These are phyloP conservation scores for Coniochaeta sp. DNA, from an alignment of 2,329 filamentous ascomycete genomes.

Conservation along the genomic window DNA sequence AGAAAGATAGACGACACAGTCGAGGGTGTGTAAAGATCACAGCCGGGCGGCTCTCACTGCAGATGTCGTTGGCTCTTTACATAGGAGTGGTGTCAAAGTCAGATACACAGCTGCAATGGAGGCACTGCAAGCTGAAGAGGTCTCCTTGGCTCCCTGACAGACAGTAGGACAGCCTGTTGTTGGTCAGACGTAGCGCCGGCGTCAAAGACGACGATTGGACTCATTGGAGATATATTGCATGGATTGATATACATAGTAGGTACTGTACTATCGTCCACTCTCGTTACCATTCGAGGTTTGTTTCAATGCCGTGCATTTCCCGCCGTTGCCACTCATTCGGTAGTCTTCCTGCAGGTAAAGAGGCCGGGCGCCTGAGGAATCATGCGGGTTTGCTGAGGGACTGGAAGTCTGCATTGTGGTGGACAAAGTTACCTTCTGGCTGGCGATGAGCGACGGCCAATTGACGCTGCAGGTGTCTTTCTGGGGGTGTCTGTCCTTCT, in stretches of 20 bases:
- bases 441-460: no score
- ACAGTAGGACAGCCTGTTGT: background rate
- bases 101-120: background rate
- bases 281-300: background rate
- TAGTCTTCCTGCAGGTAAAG: background rate
- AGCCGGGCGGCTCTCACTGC: background rate
- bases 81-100: background rate
- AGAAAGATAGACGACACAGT: background rate
- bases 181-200: constrained; percentile 9
- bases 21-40: background rate
- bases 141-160: no score
- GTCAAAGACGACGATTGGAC: background rate
- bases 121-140: no score
- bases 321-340: background rate
- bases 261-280: no score
- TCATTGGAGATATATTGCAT: constrained; percentile 11
- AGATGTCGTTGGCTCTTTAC: background rate
- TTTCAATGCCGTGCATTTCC: background rate
- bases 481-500: no score
- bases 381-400: constrained; percentile 10
- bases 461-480: no score
- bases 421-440: background rate
- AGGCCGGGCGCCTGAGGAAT: constrained; percentile 11
- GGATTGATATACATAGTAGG: no score
- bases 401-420: background rate